phyloP scores from a whole-genome alignment of 257 asterid species.

The Solanum boliviense region DNA sequence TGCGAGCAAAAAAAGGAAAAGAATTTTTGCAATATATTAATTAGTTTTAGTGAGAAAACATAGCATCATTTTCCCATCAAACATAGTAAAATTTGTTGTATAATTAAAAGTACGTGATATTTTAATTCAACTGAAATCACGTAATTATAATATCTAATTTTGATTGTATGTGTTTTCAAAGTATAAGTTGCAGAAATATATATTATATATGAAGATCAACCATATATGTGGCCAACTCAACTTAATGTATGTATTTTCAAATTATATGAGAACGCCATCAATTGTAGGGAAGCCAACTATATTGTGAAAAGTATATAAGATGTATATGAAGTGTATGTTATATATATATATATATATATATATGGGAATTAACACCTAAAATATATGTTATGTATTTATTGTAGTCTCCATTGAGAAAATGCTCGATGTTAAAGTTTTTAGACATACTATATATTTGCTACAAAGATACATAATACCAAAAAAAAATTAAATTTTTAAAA shows the following conservation, averaged over 20 bases:
- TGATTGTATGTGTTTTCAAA: not conserved
- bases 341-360: not conserved
- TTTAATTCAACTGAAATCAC: not conserved
- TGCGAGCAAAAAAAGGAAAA: not conserved
- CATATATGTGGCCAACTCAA: not conserved
- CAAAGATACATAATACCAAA: not conserved
- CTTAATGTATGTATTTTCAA: not conserved
- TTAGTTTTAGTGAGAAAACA: not conserved
- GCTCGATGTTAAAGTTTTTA: too few relatives aligned
- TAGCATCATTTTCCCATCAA: not conserved
- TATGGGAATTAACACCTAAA: not conserved
- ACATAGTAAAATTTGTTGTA: not conserved
- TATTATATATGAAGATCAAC: not conserved
- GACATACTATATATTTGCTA: not conserved
- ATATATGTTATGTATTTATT: not conserved
- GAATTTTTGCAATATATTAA: too few relatives aligned
- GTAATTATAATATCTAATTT: not conserved
- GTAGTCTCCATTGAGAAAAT: not conserved
- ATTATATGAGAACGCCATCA: not conserved
- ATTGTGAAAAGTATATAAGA: not conserved
- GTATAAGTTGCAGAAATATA: not conserved
- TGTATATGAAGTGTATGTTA: not conserved
- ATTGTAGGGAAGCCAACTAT: not conserved
- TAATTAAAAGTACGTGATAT: not conserved
- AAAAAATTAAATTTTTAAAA: too few relatives aligned